Conservation (phyloP, 306 rosid species). For the Acacia confusa region DNA sequence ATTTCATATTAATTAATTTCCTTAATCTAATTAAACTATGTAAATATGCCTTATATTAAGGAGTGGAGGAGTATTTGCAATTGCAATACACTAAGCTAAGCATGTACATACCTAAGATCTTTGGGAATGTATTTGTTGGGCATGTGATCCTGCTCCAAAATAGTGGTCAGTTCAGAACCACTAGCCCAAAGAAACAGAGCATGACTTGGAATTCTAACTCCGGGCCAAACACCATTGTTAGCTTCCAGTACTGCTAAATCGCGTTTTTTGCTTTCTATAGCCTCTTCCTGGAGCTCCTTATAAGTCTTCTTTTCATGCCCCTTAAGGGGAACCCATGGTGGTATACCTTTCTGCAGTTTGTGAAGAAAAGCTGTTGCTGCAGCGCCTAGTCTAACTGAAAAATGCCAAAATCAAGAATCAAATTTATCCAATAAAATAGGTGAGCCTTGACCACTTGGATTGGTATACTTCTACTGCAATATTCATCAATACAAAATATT, state of each 20-base stretch:
- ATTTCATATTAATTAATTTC: no score
- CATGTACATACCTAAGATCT: slow-evolving; percentile 65
- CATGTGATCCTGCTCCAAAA: slow-evolving; percentile 90
- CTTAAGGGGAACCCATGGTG: slow-evolving; percentile 97
- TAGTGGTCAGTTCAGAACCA: slow-evolving; percentile 81
- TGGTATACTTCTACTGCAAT: background rate
- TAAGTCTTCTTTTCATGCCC: slow-evolving; percentile 81
- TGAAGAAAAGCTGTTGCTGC: slow-evolving; percentile 83
- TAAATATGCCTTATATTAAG: no score
- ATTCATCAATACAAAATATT: background rate
- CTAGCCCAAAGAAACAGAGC: slow-evolving; percentile 97
- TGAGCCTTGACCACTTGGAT: background rate
- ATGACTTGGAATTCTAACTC: slow-evolving; percentile 89
- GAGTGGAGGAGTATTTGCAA: no score
- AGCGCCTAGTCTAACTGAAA: slow-evolving; percentile 75
- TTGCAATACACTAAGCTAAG: background rate
- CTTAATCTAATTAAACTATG: no score
- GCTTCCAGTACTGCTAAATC: slow-evolving; percentile 93
- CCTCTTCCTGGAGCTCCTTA: slow-evolving; percentile 90
- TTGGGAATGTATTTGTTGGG: slow-evolving; percentile 91
- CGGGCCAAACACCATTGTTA: slow-evolving; percentile 91
- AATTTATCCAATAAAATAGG: slow-evolving; percentile 17
- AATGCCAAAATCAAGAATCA: slow-evolving; percentile 42
- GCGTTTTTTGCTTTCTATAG: slow-evolving; percentile 83
- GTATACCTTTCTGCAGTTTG: slow-evolving; percentile 85